Evolutionary conservation across 192 early-diverging fungal genomes (phyloP).

Genomic region (Entomortierella lignicola): DNA sequence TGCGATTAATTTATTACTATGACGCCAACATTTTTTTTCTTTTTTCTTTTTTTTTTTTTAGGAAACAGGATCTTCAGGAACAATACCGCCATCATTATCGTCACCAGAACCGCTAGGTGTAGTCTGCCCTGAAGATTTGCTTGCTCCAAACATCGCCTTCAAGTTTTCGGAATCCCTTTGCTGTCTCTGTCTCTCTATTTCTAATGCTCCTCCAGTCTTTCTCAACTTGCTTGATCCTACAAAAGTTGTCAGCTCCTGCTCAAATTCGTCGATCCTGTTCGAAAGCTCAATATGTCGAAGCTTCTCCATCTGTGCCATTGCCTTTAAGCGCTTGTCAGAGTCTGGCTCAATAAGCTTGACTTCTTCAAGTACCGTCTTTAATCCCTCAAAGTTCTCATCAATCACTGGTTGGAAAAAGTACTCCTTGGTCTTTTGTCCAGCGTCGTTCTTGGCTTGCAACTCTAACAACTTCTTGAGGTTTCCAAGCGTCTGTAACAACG

Average conservation of each 20-base stretch:
- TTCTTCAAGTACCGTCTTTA: conserved; percentile 75
- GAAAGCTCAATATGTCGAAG: conserved; percentile 74
- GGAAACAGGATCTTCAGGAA: no score
- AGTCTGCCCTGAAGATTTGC: not conserved
- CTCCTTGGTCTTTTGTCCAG: conserved; percentile 53
- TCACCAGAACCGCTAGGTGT: not conserved
- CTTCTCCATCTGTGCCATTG: conserved; percentile 74
- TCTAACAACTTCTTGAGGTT: conserved; percentile 73
- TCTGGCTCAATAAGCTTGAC: conserved; percentile 76
- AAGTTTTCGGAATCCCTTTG: conserved; percentile 76
- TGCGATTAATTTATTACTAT: not conserved
- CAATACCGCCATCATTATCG: not conserved
- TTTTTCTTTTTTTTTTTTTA: no score
- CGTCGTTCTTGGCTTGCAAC: conserved; percentile 58
- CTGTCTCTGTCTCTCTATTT: conserved; percentile 74
- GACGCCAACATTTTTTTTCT: no score
- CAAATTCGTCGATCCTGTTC: conserved; percentile 81
- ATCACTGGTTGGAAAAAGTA: conserved; percentile 67
- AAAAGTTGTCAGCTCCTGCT: conserved; percentile 75
- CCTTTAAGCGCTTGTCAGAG: conserved; percentile 70
- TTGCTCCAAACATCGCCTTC: conserved; percentile 56
- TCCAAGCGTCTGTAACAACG: conserved; percentile 66
- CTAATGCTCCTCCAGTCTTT: conserved; percentile 81
- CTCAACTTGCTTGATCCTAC: conserved; percentile 72
- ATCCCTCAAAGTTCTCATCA: conserved; percentile 72